Evolutionary conservation across 2,329 filamentous ascomycete genomes (phyloP).

Genomic region (Fusarium gaditjirri): DNA sequence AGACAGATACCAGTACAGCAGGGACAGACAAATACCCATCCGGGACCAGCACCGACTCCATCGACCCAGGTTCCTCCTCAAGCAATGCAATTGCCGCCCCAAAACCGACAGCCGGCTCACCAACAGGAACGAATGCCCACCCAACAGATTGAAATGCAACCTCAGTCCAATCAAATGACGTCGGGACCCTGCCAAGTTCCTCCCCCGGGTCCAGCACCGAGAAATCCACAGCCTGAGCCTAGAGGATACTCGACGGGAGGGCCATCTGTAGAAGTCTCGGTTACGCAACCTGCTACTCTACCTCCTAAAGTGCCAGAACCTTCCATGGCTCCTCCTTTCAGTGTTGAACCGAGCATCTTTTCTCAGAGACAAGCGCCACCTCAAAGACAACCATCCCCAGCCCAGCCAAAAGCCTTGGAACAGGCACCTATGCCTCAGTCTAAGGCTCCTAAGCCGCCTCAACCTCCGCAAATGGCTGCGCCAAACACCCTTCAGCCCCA

Average conservation of each 20-base stretch:
- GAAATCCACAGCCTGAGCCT: background rate
- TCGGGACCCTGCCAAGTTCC: background rate
- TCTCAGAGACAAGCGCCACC: background rate
- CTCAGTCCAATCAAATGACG: background rate
- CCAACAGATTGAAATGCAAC: background rate
- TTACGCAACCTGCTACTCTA: background rate
- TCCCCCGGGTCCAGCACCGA: background rate
- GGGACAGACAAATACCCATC: background rate
- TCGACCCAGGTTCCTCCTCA: background rate
- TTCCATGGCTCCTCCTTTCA: background rate
- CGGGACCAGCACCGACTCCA: background rate
- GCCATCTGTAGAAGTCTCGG: background rate
- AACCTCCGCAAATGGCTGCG: background rate
- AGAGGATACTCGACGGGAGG: background rate
- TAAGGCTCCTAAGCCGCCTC: background rate
- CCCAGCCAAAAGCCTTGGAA: background rate
- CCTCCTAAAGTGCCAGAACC: background rate
- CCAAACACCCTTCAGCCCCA: background rate
- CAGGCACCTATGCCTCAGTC: background rate
- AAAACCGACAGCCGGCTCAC: background rate
- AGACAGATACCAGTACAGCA: background rate
- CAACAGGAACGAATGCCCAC: background rate
- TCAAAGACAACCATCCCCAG: background rate
- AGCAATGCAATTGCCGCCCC: background rate
- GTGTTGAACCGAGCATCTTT: background rate